Conservation (phyloP, 768 basidiomycete genomes). For the Boletus tylopilopsis region DNA sequence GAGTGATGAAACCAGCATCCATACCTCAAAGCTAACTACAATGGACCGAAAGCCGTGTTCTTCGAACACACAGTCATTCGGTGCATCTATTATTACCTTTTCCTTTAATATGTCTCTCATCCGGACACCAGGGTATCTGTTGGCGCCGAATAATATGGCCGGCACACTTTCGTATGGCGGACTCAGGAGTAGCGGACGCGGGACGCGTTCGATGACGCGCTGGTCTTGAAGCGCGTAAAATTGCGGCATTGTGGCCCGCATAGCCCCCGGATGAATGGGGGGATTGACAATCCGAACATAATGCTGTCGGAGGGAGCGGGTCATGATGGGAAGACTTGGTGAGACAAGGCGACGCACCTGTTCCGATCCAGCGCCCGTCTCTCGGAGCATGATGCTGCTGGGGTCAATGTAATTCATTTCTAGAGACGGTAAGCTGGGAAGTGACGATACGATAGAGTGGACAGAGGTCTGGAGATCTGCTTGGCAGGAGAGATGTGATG, state of each 20-base stretch:
- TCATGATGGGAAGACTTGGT: background rate
- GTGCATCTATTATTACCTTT: too few species aligned
- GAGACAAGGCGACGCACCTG: background rate
- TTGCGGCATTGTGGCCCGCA: slow-evolving; percentile 18
- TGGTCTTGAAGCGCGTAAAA: slow-evolving; percentile 12
- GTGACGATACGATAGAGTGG: background rate
- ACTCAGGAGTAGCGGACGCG: slow-evolving; percentile 9
- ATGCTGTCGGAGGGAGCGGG: slow-evolving; percentile 10
- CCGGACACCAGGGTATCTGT: too few species aligned
- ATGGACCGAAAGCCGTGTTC: slow-evolving; percentile 20
- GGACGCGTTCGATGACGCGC: slow-evolving; percentile 18
- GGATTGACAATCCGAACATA: slow-evolving; percentile 10
- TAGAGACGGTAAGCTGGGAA: background rate
- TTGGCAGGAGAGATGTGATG: background rate
- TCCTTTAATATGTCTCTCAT: too few species aligned
- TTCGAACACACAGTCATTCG: slow-evolving; percentile 15
- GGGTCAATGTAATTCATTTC: background rate
- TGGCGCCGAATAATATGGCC: too few species aligned
- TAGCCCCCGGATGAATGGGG: slow-evolving; percentile 16
- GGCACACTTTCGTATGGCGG: slow-evolving; percentile 16
- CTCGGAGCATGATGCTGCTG: background rate
- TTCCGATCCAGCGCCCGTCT: background rate
- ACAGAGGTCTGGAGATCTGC: slow-evolving; percentile 3
- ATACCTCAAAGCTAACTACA: slow-evolving; percentile 19
- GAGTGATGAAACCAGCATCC: background rate